A percentile compares a stretch with the other conserved stretches of the same genome.
Evolutionary conservation across 208 protist genomes (phyloP).

Genomic region (Leishmania amazonensis): DNA sequence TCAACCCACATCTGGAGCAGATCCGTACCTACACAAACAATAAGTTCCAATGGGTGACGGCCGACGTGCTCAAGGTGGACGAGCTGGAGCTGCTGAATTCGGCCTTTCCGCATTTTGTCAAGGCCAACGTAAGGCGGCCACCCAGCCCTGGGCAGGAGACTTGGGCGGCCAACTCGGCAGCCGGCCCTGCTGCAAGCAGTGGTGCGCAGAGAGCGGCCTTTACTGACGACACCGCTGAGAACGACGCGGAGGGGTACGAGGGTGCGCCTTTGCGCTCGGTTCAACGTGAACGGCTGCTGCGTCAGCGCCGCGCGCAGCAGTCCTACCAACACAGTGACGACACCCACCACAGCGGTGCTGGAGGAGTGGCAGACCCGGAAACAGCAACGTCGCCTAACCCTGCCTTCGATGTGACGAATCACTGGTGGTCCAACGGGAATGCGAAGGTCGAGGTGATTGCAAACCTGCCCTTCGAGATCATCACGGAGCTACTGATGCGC

Average conservation of each 20-base stretch:
- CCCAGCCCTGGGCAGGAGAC: slow-evolving; percentile 9
- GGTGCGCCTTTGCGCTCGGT: slow-evolving; percentile 65
- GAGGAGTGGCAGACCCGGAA: not conserved
- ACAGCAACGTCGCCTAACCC: slow-evolving; percentile 35
- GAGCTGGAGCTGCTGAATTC: slow-evolving; percentile 67
- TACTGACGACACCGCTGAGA: slow-evolving; percentile 5
- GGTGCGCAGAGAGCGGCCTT: slow-evolving; percentile 1
- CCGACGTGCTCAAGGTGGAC: slow-evolving; percentile 75
- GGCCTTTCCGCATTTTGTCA: slow-evolving; percentile 64
- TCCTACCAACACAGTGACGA: slow-evolving; percentile 31
- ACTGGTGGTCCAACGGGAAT: slow-evolving; percentile 83
- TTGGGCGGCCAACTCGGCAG: not conserved
- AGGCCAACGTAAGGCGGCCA: slow-evolving; percentile 41
- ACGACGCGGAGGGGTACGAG: slow-evolving; percentile 28
- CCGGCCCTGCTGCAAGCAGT: not conserved
- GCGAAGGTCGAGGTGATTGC: slow-evolving; percentile 88
- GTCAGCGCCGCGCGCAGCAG: slow-evolving; percentile 35
- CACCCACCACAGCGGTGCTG: not conserved
- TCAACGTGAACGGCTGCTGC: slow-evolving; percentile 56
- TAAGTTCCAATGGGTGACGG: slow-evolving; percentile 90
- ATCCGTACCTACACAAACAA: slow-evolving; percentile 75
- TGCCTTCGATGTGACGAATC: slow-evolving; percentile 53
- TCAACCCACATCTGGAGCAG: slow-evolving; percentile 85
- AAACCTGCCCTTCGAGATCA: slow-evolving; percentile 87
- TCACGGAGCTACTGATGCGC: slow-evolving; percentile 83